Conservation (phyloP, 192 early-diverging fungal genomes). For the Coemansia aciculifera region DNA sequence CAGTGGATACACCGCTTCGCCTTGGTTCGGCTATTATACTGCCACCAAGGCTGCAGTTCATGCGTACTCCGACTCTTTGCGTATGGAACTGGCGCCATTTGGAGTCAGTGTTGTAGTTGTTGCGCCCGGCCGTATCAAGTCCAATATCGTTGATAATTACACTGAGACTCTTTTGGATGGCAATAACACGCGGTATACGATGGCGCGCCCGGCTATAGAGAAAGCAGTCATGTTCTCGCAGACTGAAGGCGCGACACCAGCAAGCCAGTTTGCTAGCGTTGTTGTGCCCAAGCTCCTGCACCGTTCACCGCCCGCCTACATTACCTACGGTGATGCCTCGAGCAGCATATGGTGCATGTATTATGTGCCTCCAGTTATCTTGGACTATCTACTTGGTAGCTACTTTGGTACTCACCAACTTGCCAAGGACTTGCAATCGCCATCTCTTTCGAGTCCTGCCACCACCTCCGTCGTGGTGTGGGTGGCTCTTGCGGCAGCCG, state of each 20-base stretch:
- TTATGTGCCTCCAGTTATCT: conserved; percentile 53
- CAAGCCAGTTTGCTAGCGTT: conserved; percentile 59
- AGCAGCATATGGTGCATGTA: conserved; percentile 41
- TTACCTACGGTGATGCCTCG: conserved; percentile 60
- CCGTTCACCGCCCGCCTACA: conserved; percentile 50
- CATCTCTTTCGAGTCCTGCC: not conserved
- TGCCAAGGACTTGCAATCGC: conserved; percentile 8
- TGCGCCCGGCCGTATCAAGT: conserved; percentile 65
- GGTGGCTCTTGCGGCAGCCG: not conserved
- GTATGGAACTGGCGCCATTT: conserved; percentile 68
- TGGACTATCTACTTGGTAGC: conserved; percentile 47
- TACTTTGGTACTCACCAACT: conserved; percentile 48
- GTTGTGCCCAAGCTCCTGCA: conserved; percentile 56
- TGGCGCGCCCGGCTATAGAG: conserved; percentile 47
- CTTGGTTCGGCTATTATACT: conserved; percentile 61
- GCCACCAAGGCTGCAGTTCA: conserved; percentile 67
- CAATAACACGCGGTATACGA: conserved; percentile 48
- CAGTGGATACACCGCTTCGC: conserved; percentile 60
- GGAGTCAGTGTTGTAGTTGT: conserved; percentile 61
- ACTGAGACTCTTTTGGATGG: conserved; percentile 30
- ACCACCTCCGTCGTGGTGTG: not conserved
- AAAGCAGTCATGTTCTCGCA: conserved; percentile 56
- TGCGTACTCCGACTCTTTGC: conserved; percentile 61
- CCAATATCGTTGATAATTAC: conserved; percentile 59
- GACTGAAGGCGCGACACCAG: conserved; percentile 51